Percentiles rank a stretch among this genome's conserved stretches.
These are phyloP conservation scores for Hypoxylon sp. DNA, from an alignment of 2,329 filamentous ascomycete genomes.

Conservation along the genomic window DNA sequence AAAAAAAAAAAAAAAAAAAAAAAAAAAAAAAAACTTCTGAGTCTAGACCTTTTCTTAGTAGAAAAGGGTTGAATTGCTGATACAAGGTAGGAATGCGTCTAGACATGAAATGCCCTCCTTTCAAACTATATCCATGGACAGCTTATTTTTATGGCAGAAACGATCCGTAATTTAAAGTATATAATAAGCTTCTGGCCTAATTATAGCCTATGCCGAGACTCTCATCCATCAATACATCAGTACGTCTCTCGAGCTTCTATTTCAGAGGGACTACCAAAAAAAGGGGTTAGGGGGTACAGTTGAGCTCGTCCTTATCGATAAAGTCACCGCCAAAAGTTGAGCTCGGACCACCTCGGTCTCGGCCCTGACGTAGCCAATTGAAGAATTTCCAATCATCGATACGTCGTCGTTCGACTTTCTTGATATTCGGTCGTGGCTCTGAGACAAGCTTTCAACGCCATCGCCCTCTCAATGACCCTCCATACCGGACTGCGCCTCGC, in stretches of 20 bases:
- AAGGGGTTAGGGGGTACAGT: not conserved
- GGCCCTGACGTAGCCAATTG: constrained; percentile 16
- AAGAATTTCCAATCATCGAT: constrained; percentile 15
- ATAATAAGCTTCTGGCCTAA: not conserved
- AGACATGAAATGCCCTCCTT: not conserved
- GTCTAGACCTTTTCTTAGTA: not conserved
- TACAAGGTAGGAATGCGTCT: not conserved
- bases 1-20: too few relatives aligned
- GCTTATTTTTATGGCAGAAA: not conserved
- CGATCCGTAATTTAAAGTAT: not conserved
- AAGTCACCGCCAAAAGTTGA: not conserved
- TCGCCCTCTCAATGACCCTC: constrained; percentile 38
- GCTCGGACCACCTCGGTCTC: constrained; percentile 12
- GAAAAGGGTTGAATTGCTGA: not conserved
- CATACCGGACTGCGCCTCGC: constrained; percentile 47
- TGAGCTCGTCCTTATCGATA: constrained; percentile 18
- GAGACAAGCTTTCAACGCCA: not conserved
- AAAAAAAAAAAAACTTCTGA: too few relatives aligned
- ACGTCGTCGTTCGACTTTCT: not conserved
- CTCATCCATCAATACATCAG: not conserved
- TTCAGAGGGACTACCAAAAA: not conserved
- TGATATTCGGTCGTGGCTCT: constrained; percentile 7
- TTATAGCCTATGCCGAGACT: not conserved
- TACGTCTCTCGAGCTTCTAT: not conserved
- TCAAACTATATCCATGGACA: not conserved